These are phyloP conservation scores for Bryoerythrophyllum caledonicum DNA, from an alignment of 225 moss, liverwort and hornwort genomes.

Conservation along the genomic window DNA sequence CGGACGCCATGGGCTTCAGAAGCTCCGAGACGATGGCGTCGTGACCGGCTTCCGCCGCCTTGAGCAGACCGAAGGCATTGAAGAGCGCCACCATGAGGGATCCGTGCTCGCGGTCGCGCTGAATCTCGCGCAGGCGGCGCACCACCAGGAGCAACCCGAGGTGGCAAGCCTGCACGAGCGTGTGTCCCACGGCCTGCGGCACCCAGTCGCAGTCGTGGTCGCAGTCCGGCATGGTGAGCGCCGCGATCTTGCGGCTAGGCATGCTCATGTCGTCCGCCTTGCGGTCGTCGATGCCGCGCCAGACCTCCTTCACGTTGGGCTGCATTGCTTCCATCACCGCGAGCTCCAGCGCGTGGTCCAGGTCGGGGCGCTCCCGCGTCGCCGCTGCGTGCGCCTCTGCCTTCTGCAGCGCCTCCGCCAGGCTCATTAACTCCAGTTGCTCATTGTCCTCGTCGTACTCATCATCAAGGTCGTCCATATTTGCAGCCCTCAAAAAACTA, in stretches of 20 bases:
- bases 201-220: slow-evolving; percentile 28
- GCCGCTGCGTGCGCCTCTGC: background rate
- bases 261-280: background rate
- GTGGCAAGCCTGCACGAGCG: slow-evolving; percentile 19
- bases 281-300: slow-evolving; percentile 10
- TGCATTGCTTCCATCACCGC: slow-evolving; percentile 24
- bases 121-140: slow-evolving; percentile 22
- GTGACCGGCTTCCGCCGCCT: slow-evolving; percentile 15
- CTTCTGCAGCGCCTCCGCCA: slow-evolving; percentile 8
- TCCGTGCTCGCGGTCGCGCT: slow-evolving; percentile 1
- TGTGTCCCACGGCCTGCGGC: slow-evolving; percentile 32
- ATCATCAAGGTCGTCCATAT: background rate
- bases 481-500: background rate
- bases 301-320: slow-evolving; percentile 14
- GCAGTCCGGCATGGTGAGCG: slow-evolving; percentile 24
- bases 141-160: slow-evolving; percentile 15
- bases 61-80: slow-evolving; percentile 11
- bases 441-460: background rate
- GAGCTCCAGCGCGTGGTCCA: slow-evolving; percentile 22
- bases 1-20: slow-evolving; percentile 12
- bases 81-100: slow-evolving; percentile 25
- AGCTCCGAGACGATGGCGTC: background rate
- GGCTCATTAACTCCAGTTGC: background rate
- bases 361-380: background rate
- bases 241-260: slow-evolving; percentile 26